Evolutionary conservation across 371 early-diverging fungal species (phyloP).

Genomic region (Umbelopsis sp.): DNA sequence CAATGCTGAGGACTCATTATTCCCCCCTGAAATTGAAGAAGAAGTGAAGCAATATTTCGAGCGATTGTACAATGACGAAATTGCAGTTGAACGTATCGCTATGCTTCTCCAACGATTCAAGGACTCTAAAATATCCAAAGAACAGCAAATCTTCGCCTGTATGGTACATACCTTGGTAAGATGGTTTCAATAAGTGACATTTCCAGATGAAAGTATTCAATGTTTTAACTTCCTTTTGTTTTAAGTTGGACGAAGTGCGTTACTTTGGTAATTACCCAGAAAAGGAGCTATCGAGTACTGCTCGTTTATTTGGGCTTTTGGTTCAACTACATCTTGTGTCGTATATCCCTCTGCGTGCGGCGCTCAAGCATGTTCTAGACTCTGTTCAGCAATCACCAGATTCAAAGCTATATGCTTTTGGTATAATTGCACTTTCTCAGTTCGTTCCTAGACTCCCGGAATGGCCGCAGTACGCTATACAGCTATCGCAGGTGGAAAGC

Average conservation of each 20-base stretch:
- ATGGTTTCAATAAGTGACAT: neutral
- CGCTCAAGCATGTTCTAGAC: conserved; percentile 84
- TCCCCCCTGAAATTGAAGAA: conserved; percentile 70
- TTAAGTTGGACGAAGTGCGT: conserved; percentile 87
- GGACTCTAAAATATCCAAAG: conserved; percentile 65
- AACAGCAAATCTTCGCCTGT: conserved; percentile 77
- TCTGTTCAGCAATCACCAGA: conserved; percentile 78
- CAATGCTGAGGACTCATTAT: neutral
- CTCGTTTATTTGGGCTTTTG: conserved; percentile 85
- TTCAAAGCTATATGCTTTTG: conserved; percentile 90
- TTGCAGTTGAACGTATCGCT: conserved; percentile 73
- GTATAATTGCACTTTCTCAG: conserved; percentile 81
- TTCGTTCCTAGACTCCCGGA: conserved; percentile 83
- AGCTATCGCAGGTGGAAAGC: conserved; percentile 80
- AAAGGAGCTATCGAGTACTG: conserved; percentile 84
- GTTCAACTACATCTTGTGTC: conserved; percentile 85
- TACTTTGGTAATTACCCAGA: conserved; percentile 94
- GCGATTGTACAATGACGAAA: conserved; percentile 73
- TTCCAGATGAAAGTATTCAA: neutral
- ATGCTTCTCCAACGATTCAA: conserved; percentile 74
- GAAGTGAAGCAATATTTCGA: conserved; percentile 79
- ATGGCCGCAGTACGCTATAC: conserved; percentile 88
- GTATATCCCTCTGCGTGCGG: conserved; percentile 74
- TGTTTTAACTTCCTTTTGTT: neutral
- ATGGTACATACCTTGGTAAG: conserved; percentile 77